Evolutionary conservation across 1,139 yeast genomes (phyloP).

Genomic region (Wickerhamomyces sp.): DNA sequence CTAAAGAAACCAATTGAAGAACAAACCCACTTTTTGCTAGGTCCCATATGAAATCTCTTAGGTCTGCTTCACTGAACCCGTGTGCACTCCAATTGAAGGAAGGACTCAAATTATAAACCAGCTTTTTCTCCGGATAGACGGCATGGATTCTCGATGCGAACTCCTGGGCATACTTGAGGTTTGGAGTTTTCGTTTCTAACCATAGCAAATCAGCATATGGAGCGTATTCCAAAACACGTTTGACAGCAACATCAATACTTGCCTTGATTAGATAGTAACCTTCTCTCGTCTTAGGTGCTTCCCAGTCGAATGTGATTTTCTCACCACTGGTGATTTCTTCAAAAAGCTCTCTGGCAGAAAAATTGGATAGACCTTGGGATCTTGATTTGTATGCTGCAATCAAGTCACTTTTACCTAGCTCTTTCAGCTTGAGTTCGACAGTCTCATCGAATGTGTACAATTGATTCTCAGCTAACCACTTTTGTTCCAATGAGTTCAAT

Average conservation of each 20-base stretch:
- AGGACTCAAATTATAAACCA: constrained; percentile 56
- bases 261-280: constrained; percentile 48
- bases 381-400: constrained; percentile 27
- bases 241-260: constrained; percentile 50
- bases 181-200: constrained; percentile 57
- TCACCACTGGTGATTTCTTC: constrained; percentile 27
- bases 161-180: constrained; percentile 43
- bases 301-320: constrained; percentile 48
- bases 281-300: constrained; percentile 53
- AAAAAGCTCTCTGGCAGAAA: constrained; percentile 32
- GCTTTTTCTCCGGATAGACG: constrained; percentile 46
- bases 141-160: constrained; percentile 45
- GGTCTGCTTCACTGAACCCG: constrained; percentile 43
- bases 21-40: constrained; percentile 53
- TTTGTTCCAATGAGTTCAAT: constrained; percentile 35
- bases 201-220: constrained; percentile 56
- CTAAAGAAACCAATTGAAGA: constrained; percentile 48
- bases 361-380: constrained; percentile 28
- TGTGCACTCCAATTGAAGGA: constrained; percentile 56
- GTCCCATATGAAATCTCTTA: constrained; percentile 48
- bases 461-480: constrained; percentile 41
- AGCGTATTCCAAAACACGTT: constrained; percentile 48
- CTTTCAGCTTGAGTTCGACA: constrained; percentile 27
- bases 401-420: constrained; percentile 29
- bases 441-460: constrained; percentile 50